Evolutionary conservation across 768 basidiomycete genomes (phyloP).

Genomic region (Mycena sanguinolenta): DNA sequence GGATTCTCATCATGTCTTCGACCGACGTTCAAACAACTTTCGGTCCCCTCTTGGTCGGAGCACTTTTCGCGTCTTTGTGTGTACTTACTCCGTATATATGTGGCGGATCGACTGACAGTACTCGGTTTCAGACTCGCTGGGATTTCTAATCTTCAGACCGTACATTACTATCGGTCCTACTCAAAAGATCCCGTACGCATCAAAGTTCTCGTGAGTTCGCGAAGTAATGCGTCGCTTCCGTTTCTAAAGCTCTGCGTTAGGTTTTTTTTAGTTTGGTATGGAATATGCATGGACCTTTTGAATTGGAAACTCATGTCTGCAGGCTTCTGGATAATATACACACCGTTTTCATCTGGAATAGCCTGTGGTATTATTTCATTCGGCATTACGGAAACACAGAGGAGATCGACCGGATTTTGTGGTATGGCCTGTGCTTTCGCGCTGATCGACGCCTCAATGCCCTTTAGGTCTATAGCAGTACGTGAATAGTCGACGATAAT

Average conservation of each 20-base stretch:
- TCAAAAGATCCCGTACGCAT: slow-evolving; percentile 10
- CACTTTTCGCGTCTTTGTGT: slow-evolving; percentile 4
- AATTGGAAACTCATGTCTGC: background rate
- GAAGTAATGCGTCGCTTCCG: background rate
- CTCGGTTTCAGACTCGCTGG: slow-evolving; percentile 14
- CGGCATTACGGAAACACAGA: slow-evolving; percentile 42
- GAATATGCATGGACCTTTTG: background rate
- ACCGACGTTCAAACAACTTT: background rate
- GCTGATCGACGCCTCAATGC: background rate
- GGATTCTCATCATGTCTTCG: background rate
- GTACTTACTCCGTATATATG: background rate
- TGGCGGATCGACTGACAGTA: background rate
- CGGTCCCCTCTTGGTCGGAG: slow-evolving; percentile 1
- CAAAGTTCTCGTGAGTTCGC: slow-evolving; percentile 8
- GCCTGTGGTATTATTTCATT: slow-evolving; percentile 51
- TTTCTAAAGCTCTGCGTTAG: background rate
- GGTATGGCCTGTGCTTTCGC: slow-evolving; percentile 35
- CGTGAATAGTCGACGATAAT: background rate
- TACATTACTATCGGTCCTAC: slow-evolving; percentile 22
- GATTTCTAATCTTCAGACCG: slow-evolving; percentile 20
- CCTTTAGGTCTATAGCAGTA: slow-evolving; percentile 20
- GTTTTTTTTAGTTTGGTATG: slow-evolving; percentile 32
- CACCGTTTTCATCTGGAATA: slow-evolving; percentile 46
- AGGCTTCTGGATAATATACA: slow-evolving; percentile 48
- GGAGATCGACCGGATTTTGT: slow-evolving; percentile 45